Evolutionary conservation across 345 rosid species (phyloP).

Genomic region (Euclidium syriacum): DNA sequence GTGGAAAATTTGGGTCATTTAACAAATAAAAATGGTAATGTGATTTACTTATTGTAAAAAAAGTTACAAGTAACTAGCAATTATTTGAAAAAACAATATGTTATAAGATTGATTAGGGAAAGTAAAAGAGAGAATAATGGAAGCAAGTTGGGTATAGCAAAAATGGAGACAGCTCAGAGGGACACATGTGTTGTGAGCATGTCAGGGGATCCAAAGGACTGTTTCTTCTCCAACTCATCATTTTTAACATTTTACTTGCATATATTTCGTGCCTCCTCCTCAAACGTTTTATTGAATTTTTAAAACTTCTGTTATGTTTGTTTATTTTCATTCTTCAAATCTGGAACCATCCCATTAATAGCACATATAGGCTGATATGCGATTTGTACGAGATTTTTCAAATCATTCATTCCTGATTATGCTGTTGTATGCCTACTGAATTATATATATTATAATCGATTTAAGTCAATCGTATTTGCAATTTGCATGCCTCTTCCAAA

Average conservation of each 20-base stretch:
- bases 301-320: not conserved
- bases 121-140: constrained; percentile 10
- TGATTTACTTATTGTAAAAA: not conserved
- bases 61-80: not conserved
- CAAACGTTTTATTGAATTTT: not conserved
- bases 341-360: not conserved
- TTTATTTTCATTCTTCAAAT: not conserved
- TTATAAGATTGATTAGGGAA: not conserved
- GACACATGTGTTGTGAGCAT: constrained; percentile 34
- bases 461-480: too few relatives aligned
- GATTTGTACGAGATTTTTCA: not conserved
- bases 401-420: too few relatives aligned
- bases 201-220: constrained; percentile 33
- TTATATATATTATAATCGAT: too few relatives aligned
- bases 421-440: too few relatives aligned
- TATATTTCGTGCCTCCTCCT: not conserved
- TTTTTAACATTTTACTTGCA: not conserved
- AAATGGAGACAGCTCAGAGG: constrained; percentile 22
- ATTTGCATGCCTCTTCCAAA: too few relatives aligned
- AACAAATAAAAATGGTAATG: not conserved
- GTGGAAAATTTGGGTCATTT: not conserved
- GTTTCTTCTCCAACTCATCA: constrained; percentile 17
- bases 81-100: not conserved
- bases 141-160: constrained; percentile 23
- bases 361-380: too few relatives aligned